Conservation (phyloP, 2,329 filamentous ascomycete genomes). For the Stachybotrys chlorohalonatus region DNA sequence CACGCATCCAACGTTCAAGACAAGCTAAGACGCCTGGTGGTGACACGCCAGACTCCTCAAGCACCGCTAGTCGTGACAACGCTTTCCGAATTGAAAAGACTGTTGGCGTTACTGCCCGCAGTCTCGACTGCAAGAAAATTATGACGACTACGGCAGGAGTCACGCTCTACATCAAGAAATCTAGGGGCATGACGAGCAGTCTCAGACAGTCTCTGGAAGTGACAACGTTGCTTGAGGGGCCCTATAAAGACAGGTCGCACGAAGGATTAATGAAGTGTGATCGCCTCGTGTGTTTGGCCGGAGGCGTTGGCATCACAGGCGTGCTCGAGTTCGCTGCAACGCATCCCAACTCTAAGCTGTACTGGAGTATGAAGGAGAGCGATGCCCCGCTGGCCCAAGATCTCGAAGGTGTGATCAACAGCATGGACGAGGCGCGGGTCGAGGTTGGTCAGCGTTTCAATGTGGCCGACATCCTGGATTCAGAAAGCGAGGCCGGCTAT, state of each 20-base stretch:
- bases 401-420: conserved; percentile 13
- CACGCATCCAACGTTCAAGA: neutral
- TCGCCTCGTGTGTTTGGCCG: conserved; percentile 31
- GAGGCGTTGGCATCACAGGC: conserved; percentile 39
- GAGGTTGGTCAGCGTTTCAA: conserved; percentile 13
- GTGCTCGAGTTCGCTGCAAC: conserved; percentile 22
- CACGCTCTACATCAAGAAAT: conserved; percentile 26
- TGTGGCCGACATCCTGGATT: conserved; percentile 16
- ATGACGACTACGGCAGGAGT: conserved; percentile 11
- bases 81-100: neutral
- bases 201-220: conserved; percentile 15
- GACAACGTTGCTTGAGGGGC: conserved; percentile 28
- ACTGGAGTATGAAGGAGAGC: conserved; percentile 22
- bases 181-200: conserved; percentile 22
- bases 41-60: neutral
- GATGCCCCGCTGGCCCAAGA: conserved; percentile 18
- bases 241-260: conserved; percentile 23
- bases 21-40: neutral
- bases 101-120: neutral
- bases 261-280: conserved; percentile 18
- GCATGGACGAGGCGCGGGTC: conserved; percentile 23
- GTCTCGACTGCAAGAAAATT: neutral
- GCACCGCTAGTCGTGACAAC: neutral
- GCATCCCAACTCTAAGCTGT: conserved; percentile 26
- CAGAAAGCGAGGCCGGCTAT: conserved; percentile 19